phyloP scores from a whole-genome alignment of 176 grass and related monocot species.

The Phyllostachys edulis region DNA sequence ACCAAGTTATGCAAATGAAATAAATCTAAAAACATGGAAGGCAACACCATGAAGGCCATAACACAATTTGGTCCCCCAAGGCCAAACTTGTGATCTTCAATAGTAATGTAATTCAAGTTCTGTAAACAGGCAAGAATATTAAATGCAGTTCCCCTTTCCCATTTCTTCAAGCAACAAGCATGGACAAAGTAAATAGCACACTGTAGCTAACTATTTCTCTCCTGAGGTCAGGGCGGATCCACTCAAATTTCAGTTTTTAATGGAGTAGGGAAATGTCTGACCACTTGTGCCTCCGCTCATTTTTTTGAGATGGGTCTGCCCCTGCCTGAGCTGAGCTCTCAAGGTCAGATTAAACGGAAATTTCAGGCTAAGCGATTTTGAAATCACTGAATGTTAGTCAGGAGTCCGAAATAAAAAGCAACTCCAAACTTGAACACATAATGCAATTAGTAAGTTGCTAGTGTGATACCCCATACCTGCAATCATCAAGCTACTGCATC shows the following conservation, averaged over 20 bases:
- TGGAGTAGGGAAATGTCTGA: no score
- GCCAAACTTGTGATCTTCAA: not conserved
- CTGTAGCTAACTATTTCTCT: not conserved
- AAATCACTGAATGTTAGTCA: not conserved
- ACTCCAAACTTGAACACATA: not conserved
- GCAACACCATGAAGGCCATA: not conserved
- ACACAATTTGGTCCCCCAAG: not conserved
- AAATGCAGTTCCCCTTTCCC: conserved; percentile 5
- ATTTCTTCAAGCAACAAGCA: conserved; percentile 12
- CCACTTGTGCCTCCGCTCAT: no score
- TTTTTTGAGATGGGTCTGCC: no score
- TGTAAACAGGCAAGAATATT: not conserved
- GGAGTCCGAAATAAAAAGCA: not conserved
- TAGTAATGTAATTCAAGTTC: not conserved
- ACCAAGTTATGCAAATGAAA: not conserved
- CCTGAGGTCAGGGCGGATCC: not conserved
- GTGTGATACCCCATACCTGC: not conserved
- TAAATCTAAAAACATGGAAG: not conserved
- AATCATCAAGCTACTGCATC: not conserved
- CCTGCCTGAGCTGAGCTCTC: not conserved
- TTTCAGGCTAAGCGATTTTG: not conserved
- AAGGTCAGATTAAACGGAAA: not conserved
- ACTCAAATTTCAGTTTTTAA: no score
- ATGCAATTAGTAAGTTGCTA: not conserved
- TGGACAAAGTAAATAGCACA: not conserved